Base-by-base conservation (phyloP, 73 alveolate species). In the Blepharisma stoltei region DNA sequence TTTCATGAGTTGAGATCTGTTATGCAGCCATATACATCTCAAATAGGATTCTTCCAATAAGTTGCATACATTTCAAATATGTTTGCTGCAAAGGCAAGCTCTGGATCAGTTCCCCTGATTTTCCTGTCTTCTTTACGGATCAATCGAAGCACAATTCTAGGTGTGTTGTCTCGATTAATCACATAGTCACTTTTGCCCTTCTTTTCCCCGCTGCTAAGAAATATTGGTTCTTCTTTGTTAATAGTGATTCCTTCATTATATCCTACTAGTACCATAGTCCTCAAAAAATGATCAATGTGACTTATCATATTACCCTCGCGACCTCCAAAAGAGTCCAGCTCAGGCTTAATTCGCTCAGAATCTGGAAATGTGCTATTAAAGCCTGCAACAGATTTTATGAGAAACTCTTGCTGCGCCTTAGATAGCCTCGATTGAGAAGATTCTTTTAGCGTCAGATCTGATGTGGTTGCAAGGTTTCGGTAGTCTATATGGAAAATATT, bases 31-130 rank as follows among this genome's bases (percentile, higher is more conserved):
- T 18, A 60, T 2, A 60, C 49, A 20, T n/a, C 49, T 9, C 45
- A 18, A 9, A 14, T 38, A 20, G 73, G 73, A 25, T 14, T 25
- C 5, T 60, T 60, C 73, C 73, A 60, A 60, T 60, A 60, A 8
- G 37, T 11, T 60, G 73, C 2, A 60, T 60, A 60, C n/a, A 60
- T 11, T 60, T 60, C 73, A 60, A 60, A 60, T 9, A 60, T 18
- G 5, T 60, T 60, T 14, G 49, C 11, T 14, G 6, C 11, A 60
- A 60, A 60, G 18, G 73, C 73, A 14, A 14, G 2, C 45, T 60
- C 73, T 25, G 23, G 14, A 18, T 14, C 49, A 8, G 23, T 8
- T 60, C 73, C 73, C 46, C 23, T 60, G 48, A 25, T 18, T 20
- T 60, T n/a, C 41, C 41, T 32, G 2, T 60, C 46, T 20, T 25